phyloP scores from a whole-genome alignment of 2,329 filamentous ascomycete genomes.

The Phialophora verrucosa region DNA sequence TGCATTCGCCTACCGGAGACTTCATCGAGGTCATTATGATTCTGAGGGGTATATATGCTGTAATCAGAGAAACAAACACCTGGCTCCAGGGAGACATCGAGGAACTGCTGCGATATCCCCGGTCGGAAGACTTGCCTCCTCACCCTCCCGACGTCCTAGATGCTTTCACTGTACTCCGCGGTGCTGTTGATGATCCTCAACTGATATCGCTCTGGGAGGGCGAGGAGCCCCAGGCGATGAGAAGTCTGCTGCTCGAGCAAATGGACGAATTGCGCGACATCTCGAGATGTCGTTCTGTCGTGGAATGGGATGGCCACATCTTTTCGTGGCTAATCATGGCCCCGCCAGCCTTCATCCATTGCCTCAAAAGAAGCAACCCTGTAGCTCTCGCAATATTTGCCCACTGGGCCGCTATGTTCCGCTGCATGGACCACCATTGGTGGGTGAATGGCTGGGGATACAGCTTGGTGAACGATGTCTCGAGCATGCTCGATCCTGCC shows the following conservation, averaged over 20 bases:
- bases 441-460: slow-evolving; percentile 40
- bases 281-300: slow-evolving; percentile 36
- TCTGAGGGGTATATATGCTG: slow-evolving; percentile 37
- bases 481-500: slow-evolving; percentile 33
- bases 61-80: slow-evolving; percentile 37
- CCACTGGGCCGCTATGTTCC: slow-evolving; percentile 38
- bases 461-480: slow-evolving; percentile 37
- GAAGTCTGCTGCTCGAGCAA: slow-evolving; percentile 31
- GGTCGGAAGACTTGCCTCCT: slow-evolving; percentile 32
- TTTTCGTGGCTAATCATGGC: slow-evolving; percentile 39
- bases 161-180: slow-evolving; percentile 31
- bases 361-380: slow-evolving; percentile 35
- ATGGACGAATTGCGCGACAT: slow-evolving; percentile 32
- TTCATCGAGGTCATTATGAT: slow-evolving; percentile 39
- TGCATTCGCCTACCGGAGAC: slow-evolving; percentile 32
- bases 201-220: slow-evolving; percentile 18
- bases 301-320: slow-evolving; percentile 40
- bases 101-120: slow-evolving; percentile 36
- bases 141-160: slow-evolving; percentile 35
- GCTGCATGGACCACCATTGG: slow-evolving; percentile 41
- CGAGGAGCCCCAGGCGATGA: slow-evolving; percentile 18
- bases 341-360: slow-evolving; percentile 34
- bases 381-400: slow-evolving; percentile 37
- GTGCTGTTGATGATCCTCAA: slow-evolving; percentile 27
- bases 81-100: slow-evolving; percentile 39